Evolutionary conservation across 2,329 filamentous ascomycete genomes (phyloP), one percentile per base, ranked within the genome.

Genomic region (Ophioceras dolichostomum): DNA sequence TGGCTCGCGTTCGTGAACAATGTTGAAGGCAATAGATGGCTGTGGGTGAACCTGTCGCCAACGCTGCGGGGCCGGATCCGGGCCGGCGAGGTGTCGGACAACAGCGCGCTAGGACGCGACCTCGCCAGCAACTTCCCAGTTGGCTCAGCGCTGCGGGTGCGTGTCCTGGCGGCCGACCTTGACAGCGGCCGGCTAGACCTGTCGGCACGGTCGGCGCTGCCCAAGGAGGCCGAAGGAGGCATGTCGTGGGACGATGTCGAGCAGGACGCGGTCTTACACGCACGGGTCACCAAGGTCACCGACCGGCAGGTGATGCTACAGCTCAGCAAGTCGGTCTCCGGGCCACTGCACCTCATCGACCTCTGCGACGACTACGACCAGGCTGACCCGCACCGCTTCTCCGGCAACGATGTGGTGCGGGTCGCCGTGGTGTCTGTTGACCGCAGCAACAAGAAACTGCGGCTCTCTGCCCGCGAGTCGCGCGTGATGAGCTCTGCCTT

Each of bases 1-100:
- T 77, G 83, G 58, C 58, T 93, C 36, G 88, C 82, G 1, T 96
- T 89, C 52, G 76, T 98, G 53, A 98, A 96, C 67, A 96, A 95
- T 52, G 68, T 89, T 43, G 73, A 73, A 17, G 71, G 83, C 20
- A 78, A 84, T 45, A n/a, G n/a, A n/a, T 83, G 74, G 51, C 68
- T 94, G 17, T 96, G 91, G 89, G 81, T 93, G 32, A 95, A 87
- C 51, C 61, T 98, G 17, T 86, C 88, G 2, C 87, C 91, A 6
- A 85, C 81, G 37, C 78, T 98, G 13, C 79, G 88, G 41, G 91
- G 91, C 39, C 77, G 87, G 36, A 75, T 98, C 39, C 76, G 77
- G 38, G 72, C 82, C 43, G 76, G 91, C 56, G 88, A 96, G 51
- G 75, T 91, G 8, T 87, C 86, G 0, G 84, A 94, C 49, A 87